Percentiles rank a stretch among this genome's conserved stretches.
Conservation (phyloP, 352 stramenopile genomes). For the Phytopythium chamaehyphon region DNA sequence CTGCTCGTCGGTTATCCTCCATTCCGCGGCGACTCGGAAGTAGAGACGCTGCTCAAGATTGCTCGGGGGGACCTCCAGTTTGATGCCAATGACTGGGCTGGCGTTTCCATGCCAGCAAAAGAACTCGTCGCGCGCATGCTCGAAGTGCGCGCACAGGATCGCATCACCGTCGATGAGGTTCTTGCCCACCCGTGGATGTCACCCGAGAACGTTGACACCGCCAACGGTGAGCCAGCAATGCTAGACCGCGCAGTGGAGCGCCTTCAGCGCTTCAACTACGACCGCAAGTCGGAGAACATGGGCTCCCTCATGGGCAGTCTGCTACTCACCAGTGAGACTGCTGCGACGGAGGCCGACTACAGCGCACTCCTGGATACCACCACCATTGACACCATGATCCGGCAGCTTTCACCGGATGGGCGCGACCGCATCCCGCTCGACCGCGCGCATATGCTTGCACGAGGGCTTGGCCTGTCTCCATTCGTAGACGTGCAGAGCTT, state of each 20-base stretch:
- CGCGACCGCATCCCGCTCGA: conserved; percentile 37
- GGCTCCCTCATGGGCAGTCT: conserved; percentile 55
- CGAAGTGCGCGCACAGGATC: conserved; percentile 62
- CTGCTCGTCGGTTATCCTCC: conserved; percentile 73
- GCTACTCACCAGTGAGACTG: conserved; percentile 18
- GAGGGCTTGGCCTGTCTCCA: conserved; percentile 52
- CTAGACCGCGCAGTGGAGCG: conserved; percentile 35
- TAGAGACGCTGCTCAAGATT: conserved; percentile 79
- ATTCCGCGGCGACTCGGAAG: conserved; percentile 67
- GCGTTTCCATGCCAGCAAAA: conserved; percentile 53
- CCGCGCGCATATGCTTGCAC: conserved; percentile 46
- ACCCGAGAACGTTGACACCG: neutral
- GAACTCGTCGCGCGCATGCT: conserved; percentile 74
- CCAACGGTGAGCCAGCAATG: conserved; percentile 8
- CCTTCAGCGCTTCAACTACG: conserved; percentile 76
- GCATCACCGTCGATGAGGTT: conserved; percentile 66
- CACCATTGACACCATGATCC: conserved; percentile 65
- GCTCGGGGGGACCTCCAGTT: conserved; percentile 71
- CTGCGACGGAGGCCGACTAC: conserved; percentile 56
- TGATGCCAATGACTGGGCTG: conserved; percentile 50
- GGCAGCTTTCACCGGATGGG: conserved; percentile 51
- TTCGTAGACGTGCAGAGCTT: conserved; percentile 62
- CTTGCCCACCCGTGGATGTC: conserved; percentile 61
- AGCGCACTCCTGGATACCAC: conserved; percentile 44
- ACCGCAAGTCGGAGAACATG: conserved; percentile 80